These are phyloP conservation scores for Lichtheimia corymbifera DNA, from an alignment of 371 early-diverging fungal species.

Conservation along the genomic window DNA sequence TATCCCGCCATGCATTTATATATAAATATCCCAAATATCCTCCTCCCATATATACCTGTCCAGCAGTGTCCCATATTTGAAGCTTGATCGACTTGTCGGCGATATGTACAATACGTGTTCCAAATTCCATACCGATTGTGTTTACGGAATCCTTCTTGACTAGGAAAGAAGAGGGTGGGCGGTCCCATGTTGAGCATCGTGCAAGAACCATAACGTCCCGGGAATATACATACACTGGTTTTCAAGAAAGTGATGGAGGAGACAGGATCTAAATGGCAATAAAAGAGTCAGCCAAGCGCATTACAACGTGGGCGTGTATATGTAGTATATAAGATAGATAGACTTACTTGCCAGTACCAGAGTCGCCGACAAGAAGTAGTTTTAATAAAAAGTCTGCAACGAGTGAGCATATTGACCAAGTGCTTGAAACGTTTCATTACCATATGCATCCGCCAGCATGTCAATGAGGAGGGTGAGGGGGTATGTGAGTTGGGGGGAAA, in stretches of 20 bases:
- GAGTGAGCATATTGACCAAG: background rate
- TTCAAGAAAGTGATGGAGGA: conserved; percentile 67
- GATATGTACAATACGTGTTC: conserved; percentile 65
- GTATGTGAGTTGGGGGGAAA: background rate
- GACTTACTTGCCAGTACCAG: conserved; percentile 66
- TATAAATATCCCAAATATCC: background rate
- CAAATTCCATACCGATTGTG: conserved; percentile 75
- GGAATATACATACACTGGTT: conserved; percentile 54
- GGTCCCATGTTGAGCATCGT: no score
- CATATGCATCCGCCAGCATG: conserved; percentile 55
- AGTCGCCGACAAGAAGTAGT: conserved; percentile 63
- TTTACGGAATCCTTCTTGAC: conserved; percentile 65
- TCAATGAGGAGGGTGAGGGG: background rate
- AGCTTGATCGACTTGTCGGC: conserved; percentile 69
- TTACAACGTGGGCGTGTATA: background rate
- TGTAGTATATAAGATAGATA: background rate
- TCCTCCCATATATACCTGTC: conserved; percentile 53
- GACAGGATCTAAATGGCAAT: conserved; percentile 53
- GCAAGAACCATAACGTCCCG: background rate
- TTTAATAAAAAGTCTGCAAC: conserved; percentile 57
- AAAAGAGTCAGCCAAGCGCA: background rate
- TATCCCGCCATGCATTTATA: conserved; percentile 1
- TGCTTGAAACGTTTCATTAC: conserved; percentile 14
- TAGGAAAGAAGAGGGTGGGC: conserved; percentile 14
- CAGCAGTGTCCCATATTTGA: conserved; percentile 90